Conservation (phyloP, 495 filamentous ascomycete species). For the Hypoxylon cercidicola region DNA sequence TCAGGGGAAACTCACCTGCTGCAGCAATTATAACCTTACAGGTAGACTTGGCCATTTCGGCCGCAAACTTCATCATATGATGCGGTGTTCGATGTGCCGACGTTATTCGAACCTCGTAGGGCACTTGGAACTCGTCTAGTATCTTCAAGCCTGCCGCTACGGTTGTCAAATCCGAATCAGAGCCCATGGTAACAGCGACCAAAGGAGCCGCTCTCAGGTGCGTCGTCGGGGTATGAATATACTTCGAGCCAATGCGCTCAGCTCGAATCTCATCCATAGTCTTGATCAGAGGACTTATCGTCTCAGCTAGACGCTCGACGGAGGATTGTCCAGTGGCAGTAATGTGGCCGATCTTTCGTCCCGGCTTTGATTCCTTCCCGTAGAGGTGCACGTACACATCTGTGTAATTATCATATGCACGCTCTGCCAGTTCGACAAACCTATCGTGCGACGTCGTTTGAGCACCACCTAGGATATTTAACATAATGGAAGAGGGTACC, state of each 20-base stretch:
- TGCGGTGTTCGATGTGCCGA: constrained; percentile 93
- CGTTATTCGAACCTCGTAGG: constrained; percentile 82
- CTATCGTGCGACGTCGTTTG: constrained; percentile 73
- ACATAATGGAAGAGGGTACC: constrained; percentile 80
- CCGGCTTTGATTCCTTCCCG: constrained; percentile 86
- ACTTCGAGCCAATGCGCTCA: constrained; percentile 57
- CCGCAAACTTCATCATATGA: constrained; percentile 81
- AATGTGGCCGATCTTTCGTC: constrained; percentile 95
- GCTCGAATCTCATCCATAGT: constrained; percentile 71
- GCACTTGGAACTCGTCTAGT: constrained; percentile 77
- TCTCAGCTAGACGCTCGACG: constrained; percentile 75
- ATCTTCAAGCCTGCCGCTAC: constrained; percentile 81
- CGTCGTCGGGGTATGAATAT: constrained; percentile 19
- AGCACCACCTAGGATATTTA: constrained; percentile 91
- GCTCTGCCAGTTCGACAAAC: constrained; percentile 71
- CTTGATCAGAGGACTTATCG: constrained; percentile 73
- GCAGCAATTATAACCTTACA: constrained; percentile 95
- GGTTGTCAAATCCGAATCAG: constrained; percentile 88
- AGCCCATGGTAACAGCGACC: constrained; percentile 93
- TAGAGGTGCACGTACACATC: constrained; percentile 80
- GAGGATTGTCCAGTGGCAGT: constrained; percentile 73
- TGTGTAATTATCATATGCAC: constrained; percentile 62
- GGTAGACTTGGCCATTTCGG: constrained; percentile 70
- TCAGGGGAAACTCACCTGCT: constrained; percentile 56
- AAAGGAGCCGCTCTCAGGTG: constrained; percentile 59